Evolutionary conservation across 2,329 filamentous ascomycete species (phyloP).

Genomic region (Sarocladiaceae sp.): DNA sequence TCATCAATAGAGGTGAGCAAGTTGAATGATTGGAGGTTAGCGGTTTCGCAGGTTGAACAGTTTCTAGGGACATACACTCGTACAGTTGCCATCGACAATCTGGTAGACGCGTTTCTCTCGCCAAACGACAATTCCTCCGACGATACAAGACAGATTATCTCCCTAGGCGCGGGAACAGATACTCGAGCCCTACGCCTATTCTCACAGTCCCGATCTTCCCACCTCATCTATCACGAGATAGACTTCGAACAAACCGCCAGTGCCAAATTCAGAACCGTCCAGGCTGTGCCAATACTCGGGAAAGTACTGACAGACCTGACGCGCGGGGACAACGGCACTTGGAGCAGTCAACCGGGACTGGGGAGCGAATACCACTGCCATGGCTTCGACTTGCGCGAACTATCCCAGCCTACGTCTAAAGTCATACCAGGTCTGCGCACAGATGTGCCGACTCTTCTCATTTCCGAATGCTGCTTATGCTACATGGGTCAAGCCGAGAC

Average conservation of each 20-base stretch:
- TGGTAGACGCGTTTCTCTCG: slow-evolving; percentile 68
- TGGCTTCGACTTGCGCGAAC: slow-evolving; percentile 64
- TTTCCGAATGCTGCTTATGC: slow-evolving; percentile 94
- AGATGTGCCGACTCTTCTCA: slow-evolving; percentile 71
- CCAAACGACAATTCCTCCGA: slow-evolving; percentile 14
- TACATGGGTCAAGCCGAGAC: slow-evolving; percentile 71
- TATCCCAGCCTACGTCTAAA: slow-evolving; percentile 28
- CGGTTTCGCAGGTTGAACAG: slow-evolving; percentile 3
- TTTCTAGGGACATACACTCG: slow-evolving; percentile 84
- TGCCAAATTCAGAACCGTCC: slow-evolving; percentile 56
- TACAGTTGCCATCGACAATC: slow-evolving; percentile 74
- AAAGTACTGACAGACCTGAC: slow-evolving; percentile 32
- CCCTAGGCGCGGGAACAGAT: slow-evolving; percentile 89
- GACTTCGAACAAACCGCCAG: slow-evolving; percentile 77
- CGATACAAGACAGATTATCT: slow-evolving; percentile 70
- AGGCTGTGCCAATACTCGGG: slow-evolving; percentile 40
- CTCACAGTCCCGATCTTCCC: slow-evolving; percentile 28
- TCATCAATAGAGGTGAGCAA: slow-evolving; percentile 82
- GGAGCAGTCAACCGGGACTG: slow-evolving; percentile 35
- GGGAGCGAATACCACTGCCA: slow-evolving; percentile 52
- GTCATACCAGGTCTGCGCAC: slow-evolving; percentile 42
- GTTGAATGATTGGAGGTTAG: slow-evolving; percentile 78
- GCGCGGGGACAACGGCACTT: slow-evolving; percentile 28
- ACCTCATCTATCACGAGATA: slow-evolving; percentile 81
- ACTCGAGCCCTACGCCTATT: slow-evolving; percentile 80